A percentile compares a stretch with the other conserved stretches of the same genome.
phyloP scores from a whole-genome alignment of 2,329 filamentous ascomycete genomes.

The Trichophaea hybrida region DNA sequence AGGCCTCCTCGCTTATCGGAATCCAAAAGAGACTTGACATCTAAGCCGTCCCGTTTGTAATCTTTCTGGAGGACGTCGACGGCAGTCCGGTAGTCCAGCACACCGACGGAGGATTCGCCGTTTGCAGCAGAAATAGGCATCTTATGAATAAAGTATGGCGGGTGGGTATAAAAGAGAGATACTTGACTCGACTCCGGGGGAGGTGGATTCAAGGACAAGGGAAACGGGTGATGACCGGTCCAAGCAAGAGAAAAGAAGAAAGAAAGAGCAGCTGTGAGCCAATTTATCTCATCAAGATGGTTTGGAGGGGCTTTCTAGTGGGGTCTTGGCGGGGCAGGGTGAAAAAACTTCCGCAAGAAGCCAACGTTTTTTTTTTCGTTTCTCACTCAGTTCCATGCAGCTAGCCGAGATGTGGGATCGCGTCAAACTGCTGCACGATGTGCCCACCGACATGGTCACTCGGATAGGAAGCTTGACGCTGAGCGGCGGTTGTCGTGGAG shows the following conservation, averaged over 20 bases:
- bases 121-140: conserved; percentile 40
- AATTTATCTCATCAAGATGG: conserved; percentile 23
- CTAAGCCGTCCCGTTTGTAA: conserved; percentile 76
- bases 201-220: conserved; percentile 21
- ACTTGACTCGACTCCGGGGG: conserved; percentile 16
- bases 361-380: background rate
- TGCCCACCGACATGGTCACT: background rate
- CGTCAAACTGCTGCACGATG: background rate
- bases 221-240: conserved; percentile 24
- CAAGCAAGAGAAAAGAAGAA: conserved; percentile 28
- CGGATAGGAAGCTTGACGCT: background rate
- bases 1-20: conserved; percentile 82
- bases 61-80: conserved; percentile 66
- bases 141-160: background rate
- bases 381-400: background rate
- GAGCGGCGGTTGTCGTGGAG: background rate
- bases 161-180: conserved; percentile 11
- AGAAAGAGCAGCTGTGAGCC: conserved; percentile 36
- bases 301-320: conserved; percentile 1
- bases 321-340: conserved; percentile 17
- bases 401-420: background rate
- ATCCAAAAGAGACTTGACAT: conserved; percentile 74
- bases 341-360: background rate
- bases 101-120: conserved; percentile 42
- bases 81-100: conserved; percentile 61